Base-by-base conservation (phyloP, 2,329 filamentous ascomycete genomes). In the Fusarium penzigii region DNA sequence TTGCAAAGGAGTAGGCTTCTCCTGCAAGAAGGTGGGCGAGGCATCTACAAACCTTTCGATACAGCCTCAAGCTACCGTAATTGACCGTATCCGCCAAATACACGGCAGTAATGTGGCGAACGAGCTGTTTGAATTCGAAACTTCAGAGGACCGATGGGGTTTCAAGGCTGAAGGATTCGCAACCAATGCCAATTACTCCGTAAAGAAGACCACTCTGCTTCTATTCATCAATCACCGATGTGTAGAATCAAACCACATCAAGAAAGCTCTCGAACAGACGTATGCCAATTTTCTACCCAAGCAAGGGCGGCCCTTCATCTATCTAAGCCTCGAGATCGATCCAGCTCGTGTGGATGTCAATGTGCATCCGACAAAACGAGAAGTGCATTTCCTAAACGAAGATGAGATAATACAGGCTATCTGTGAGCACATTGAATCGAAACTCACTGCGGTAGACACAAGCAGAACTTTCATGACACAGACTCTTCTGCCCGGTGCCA, bases 301-400 rank as follows among this genome's bases (percentile, higher is more conserved):
- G 72, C 91, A 90, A 34, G 91, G 92, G 2, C 94, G 96, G 67
- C 94, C 94, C 0, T 99, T 97, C 68, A 79, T 93, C 51, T 99
- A 99, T 67, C 79, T 99, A 25, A 94, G 88, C 66, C 80, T 99
- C 3, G 89, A 96, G 53, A 96, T 99, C 51, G 92, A 97, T 62
- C 93, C 94, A 2, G 85, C 88, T 25, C 82, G 93, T 48, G 91
- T 99, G 5, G 94, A 99, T 70, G 95, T 99, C 67, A 99, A 99
- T 63, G 89, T 99, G 1, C 94, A 99, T 70, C 94, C 94, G 0
- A 99, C 94, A 0, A 99, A 99, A 71, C 82, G 91, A 46, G 93
- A 99, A 68, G 94, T 99, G 17, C 94, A 97, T 66, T 97, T 99
- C 64, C 79, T 99, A 17, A 96, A 97, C 56, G 94, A 99, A 69